These are phyloP conservation scores for Fusarium torreyae DNA, from an alignment of 2,329 filamentous ascomycete genomes.

Conservation along the genomic window DNA sequence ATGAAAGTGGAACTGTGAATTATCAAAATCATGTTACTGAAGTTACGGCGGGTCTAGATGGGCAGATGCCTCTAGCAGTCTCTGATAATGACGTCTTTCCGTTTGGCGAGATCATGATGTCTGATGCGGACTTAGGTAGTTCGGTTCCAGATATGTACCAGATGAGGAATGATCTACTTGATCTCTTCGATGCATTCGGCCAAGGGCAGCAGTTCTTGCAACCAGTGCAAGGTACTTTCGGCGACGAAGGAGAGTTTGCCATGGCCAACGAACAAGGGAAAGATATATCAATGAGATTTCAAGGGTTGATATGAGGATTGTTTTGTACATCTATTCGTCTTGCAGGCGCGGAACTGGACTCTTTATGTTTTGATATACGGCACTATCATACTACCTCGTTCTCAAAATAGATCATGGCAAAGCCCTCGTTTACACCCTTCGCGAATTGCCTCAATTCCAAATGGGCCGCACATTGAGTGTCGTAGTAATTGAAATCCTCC, in stretches of 20 bases:
- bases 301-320: conserved; percentile 48
- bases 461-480: conserved; percentile 60
- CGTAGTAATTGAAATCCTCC: conserved; percentile 75
- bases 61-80: not conserved
- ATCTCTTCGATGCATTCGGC: conserved; percentile 55
- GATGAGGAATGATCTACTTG: conserved; percentile 56
- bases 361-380: not conserved
- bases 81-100: conserved; percentile 1
- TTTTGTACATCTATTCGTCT: not conserved
- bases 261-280: conserved; percentile 39
- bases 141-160: conserved; percentile 53
- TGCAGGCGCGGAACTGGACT: not conserved
- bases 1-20: rapidly evolving
- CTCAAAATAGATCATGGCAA: conserved; percentile 69
- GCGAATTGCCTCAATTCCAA: conserved; percentile 53
- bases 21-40: not conserved
- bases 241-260: conserved; percentile 26
- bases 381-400: conserved; percentile 24
- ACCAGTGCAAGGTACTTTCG: conserved; percentile 26
- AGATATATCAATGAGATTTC: conserved; percentile 54
- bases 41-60: not conserved
- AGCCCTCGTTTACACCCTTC: conserved; percentile 51
- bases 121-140: conserved; percentile 24
- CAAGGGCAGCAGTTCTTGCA: conserved; percentile 49
- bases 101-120: conserved; percentile 31